A percentile compares a stretch with the other conserved stretches of the same genome.
These are phyloP conservation scores for Myriosclerotinia scirpicola DNA, from an alignment of 2,329 filamentous ascomycete species.

Conservation along the genomic window DNA sequence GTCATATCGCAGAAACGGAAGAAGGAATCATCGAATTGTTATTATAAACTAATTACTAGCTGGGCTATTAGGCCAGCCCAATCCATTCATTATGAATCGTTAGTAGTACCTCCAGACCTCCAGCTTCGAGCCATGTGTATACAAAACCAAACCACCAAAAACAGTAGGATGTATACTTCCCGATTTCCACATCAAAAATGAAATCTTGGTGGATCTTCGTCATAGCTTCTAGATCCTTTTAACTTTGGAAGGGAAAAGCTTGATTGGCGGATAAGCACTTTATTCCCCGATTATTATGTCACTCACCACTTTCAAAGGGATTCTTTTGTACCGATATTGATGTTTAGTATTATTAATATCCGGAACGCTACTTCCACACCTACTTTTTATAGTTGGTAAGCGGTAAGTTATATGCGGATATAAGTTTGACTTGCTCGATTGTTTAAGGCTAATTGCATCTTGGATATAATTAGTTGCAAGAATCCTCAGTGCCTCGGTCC, in stretches of 20 bases:
- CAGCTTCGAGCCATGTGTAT: neutral
- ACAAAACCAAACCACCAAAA: neutral
- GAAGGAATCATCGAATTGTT: neutral
- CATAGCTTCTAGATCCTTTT: neutral
- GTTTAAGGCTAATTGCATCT: too few species aligned
- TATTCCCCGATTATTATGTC: neutral
- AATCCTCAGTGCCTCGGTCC: neutral
- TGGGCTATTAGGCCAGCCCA: neutral
- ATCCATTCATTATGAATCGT: neutral
- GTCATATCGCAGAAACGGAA: neutral
- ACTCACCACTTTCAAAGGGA: neutral
- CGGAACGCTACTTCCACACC: neutral
- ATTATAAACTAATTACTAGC: neutral
- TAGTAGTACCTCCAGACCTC: too few species aligned
- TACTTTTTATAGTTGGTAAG: neutral
- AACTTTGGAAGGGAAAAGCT: neutral
- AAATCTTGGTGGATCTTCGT: neutral
- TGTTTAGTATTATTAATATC: neutral
- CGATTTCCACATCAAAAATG: too few species aligned
- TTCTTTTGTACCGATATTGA: neutral
- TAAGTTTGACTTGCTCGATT: neutral
- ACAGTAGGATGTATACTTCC: neutral
- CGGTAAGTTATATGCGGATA: too few species aligned
- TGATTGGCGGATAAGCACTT: neutral
- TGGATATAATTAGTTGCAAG: neutral